phyloP scores from a whole-genome alignment of 202 grass and related monocot genomes.

The Musa balbisiana region DNA sequence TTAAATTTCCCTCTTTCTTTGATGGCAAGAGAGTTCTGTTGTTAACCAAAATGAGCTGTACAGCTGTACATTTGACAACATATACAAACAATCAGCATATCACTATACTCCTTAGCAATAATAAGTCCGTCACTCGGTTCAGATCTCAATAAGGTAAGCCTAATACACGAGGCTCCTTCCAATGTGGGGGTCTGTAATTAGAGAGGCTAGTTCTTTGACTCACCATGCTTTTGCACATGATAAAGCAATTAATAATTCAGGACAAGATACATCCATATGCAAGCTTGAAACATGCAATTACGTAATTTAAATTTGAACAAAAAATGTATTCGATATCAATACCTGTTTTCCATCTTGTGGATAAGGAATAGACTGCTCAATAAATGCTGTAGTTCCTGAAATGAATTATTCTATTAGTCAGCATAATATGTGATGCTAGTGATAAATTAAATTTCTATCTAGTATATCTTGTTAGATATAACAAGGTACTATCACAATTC shows the following conservation, averaged over 20 bases:
- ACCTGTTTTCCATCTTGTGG: slow-evolving; percentile 90
- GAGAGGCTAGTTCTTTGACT: no score
- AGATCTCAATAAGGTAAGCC: no score
- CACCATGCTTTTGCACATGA: not conserved
- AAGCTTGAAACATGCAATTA: not conserved
- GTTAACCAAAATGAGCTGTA: not conserved
- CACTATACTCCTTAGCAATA: not conserved
- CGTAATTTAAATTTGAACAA: slow-evolving; percentile 10
- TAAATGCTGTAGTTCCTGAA: slow-evolving; percentile 67
- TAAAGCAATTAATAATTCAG: not conserved
- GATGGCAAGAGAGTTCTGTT: not conserved
- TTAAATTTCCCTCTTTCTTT: no score
- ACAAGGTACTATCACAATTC: not conserved
- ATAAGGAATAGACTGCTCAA: slow-evolving; percentile 89
- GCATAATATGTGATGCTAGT: not conserved
- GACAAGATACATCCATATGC: not conserved
- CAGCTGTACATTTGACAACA: not conserved
- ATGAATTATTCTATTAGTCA: slow-evolving; percentile 13
- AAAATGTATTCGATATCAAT: slow-evolving; percentile 1
- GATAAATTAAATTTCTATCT: not conserved
- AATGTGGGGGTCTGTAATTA: no score
- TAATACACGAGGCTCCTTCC: no score
- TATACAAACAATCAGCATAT: not conserved
- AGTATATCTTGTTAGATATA: not conserved
- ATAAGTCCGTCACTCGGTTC: not conserved